phyloP scores from a whole-genome alignment of 805 yeast species.

The Lipomyces sp. region DNA sequence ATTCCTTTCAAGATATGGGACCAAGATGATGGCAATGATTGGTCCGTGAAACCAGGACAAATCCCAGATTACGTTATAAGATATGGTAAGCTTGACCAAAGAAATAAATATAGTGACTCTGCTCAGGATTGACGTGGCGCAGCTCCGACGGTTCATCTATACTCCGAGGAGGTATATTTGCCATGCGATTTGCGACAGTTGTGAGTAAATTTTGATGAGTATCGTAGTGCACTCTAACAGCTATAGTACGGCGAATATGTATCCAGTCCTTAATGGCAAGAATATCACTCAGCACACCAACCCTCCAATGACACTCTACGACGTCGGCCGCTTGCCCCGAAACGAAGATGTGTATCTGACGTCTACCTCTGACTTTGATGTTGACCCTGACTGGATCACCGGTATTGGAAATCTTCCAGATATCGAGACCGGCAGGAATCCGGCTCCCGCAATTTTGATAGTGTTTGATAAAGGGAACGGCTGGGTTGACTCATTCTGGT shows the following conservation, averaged over 20 bases:
- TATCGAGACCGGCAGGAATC: constrained; percentile 69
- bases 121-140: neutral
- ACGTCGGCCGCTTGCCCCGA: constrained; percentile 46
- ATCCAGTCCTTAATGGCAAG: constrained; percentile 40
- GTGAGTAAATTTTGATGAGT: constrained; percentile 52
- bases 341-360: constrained; percentile 59
- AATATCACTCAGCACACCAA: constrained; percentile 41
- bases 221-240: constrained; percentile 55
- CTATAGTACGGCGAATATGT: constrained; percentile 37
- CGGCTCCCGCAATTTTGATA: constrained; percentile 80
- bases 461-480: constrained; percentile 94
- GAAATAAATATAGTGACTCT: neutral
- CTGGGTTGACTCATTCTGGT: constrained; percentile 96
- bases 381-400: constrained; percentile 82
- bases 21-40: constrained; percentile 14
- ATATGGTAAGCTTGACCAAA: constrained; percentile 25
- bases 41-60: constrained; percentile 37
- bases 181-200: constrained; percentile 76
- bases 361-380: constrained; percentile 69
- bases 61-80: constrained; percentile 39
- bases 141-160: constrained; percentile 78
- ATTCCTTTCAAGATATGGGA: constrained; percentile 8
- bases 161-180: constrained; percentile 83
- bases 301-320: constrained; percentile 40
- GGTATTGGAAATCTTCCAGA: constrained; percentile 72